Conservation (phyloP, 139 green algal genomes). For the Micractinium conductrix region DNA sequence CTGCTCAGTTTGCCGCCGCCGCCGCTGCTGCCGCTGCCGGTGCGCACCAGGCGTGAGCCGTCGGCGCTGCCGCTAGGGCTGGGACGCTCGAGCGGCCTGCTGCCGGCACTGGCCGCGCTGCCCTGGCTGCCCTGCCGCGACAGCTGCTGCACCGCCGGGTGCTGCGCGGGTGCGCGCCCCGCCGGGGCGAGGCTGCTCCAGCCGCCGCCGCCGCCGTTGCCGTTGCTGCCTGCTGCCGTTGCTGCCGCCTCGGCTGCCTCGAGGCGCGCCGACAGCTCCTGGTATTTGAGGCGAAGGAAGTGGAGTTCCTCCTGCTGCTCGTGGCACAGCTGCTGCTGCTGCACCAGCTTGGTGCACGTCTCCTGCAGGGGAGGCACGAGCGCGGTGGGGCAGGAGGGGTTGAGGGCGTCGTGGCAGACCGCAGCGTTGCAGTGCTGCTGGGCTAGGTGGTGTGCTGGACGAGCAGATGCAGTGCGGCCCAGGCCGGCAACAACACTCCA, state of each 20-base stretch:
- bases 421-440: not conserved
- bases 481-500: no score
- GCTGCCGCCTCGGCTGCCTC: not conserved
- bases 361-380: not conserved
- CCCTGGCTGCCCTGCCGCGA: constrained; percentile 15
- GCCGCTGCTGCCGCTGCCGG: constrained; percentile 2
- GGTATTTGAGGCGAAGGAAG: constrained; percentile 16
- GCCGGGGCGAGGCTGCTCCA: not conserved
- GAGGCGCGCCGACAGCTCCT: not conserved
- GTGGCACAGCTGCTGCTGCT: constrained; percentile 37
- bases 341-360: constrained; percentile 31
- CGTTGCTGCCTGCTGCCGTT: not conserved
- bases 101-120: not conserved
- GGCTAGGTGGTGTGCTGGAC: no score
- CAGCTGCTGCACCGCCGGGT: not conserved
- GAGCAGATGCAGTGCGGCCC: not conserved
- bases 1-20: not conserved
- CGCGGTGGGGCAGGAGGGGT: not conserved
- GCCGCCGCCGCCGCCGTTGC: not conserved
- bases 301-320: constrained; percentile 35
- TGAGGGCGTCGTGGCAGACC: no score
- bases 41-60: not conserved
- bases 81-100: not conserved
- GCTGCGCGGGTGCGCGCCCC: not conserved
- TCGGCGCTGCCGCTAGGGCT: not conserved